phyloP scores from a whole-genome alignment of 2,329 filamentous ascomycete species.

The Aspergillus aculeatinus region DNA sequence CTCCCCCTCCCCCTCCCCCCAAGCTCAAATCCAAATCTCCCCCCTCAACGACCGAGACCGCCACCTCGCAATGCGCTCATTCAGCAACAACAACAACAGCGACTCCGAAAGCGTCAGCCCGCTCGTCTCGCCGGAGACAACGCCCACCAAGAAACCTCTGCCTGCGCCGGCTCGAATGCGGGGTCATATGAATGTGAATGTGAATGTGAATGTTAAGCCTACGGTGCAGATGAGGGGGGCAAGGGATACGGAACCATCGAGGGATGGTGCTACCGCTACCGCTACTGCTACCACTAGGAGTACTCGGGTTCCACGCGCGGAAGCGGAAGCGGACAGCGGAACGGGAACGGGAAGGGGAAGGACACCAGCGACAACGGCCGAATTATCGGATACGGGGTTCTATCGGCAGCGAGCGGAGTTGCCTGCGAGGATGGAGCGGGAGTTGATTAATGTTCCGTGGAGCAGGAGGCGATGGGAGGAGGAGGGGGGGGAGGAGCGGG shows the following conservation, averaged over 20 bases:
- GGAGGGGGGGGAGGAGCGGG: not conserved
- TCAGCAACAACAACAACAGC: too few species aligned
- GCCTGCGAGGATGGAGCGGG: conserved; percentile 22
- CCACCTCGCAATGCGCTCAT: not conserved
- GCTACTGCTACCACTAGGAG: too few species aligned
- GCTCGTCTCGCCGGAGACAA: not conserved
- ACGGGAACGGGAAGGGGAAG: too few species aligned
- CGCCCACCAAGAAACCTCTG: too few species aligned
- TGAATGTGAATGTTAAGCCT: too few species aligned
- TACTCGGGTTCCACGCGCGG: not conserved
- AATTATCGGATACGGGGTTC: conserved; percentile 32
- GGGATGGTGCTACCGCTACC: not conserved
- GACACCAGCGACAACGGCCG: conserved; percentile 12
- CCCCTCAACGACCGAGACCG: not conserved
- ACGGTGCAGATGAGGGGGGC: not conserved
- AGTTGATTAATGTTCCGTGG: conserved; percentile 30
- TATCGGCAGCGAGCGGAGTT: conserved; percentile 28
- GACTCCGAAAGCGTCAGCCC: not conserved
- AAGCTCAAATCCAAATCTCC: not conserved
- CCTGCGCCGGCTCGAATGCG: too few species aligned
- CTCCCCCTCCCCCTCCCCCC: too few species aligned
- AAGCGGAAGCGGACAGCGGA: not conserved
- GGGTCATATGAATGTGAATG: too few species aligned
- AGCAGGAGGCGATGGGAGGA: conserved; percentile 12
- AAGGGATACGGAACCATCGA: not conserved